Conservation (phyloP, 2,329 filamentous ascomycete genomes). For the Penicillium sp. region DNA sequence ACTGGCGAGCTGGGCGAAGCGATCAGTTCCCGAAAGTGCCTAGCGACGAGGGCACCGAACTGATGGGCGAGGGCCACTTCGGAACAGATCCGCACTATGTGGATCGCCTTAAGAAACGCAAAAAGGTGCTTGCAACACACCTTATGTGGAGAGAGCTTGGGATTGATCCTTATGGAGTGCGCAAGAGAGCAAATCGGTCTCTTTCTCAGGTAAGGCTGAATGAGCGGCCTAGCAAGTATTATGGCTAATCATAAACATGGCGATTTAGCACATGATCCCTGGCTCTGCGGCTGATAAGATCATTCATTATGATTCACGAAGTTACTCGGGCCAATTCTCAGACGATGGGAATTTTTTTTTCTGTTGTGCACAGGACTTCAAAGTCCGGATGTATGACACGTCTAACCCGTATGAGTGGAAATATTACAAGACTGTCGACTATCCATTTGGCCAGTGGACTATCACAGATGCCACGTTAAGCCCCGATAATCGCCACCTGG, state of each 20-base stretch:
- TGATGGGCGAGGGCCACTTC: constrained; percentile 84
- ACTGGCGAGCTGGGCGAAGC: constrained; percentile 41
- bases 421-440: constrained; percentile 87
- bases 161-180: constrained; percentile 58
- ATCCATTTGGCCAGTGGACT: constrained; percentile 90
- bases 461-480: constrained; percentile 91
- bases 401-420: constrained; percentile 94
- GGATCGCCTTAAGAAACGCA: constrained; percentile 56
- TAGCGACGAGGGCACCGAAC: constrained; percentile 69
- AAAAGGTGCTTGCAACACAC: constrained; percentile 63
- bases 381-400: constrained; percentile 95
- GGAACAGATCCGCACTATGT: constrained; percentile 64
- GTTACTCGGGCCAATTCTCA: constrained; percentile 95
- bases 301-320: constrained; percentile 80
- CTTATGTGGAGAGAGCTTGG: constrained; percentile 83
- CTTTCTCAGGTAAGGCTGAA: constrained; percentile 63
- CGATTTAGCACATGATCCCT: constrained; percentile 69
- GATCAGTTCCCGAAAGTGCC: constrained; percentile 79
- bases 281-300: constrained; percentile 77
- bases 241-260: neutral
- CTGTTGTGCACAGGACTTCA: constrained; percentile 86
- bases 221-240: neutral
- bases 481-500: constrained; percentile 87
- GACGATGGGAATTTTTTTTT: constrained; percentile 98
- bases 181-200: constrained; percentile 63